Base-by-base conservation (phyloP, 495 filamentous ascomycete genomes). In the Neurospora africana region DNA sequence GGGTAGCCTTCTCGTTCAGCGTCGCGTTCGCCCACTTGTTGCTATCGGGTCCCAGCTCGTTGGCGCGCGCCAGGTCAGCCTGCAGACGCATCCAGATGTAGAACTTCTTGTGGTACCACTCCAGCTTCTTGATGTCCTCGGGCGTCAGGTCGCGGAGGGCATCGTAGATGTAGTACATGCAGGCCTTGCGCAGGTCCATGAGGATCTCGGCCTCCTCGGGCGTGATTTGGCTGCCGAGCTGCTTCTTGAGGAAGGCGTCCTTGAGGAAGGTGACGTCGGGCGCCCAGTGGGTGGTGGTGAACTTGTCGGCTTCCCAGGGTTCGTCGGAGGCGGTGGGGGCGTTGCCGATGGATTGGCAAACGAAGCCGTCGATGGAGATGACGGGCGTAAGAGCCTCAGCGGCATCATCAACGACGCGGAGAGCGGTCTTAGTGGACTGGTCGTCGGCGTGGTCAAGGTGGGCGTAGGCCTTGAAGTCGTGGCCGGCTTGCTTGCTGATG, bases 31-130 rank as follows among this genome's bases (percentile, higher is more conserved):
- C 37, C 78, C 77, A 77, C 27, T 69, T 23, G 69, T 71, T 73
- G 70, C 78, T 78, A n/a, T 73, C 43, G 0, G 77, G 78, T 0
- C 69, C 78, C 2, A 78, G 73, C 43, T 73, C 58, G 43, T 75
- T 74, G 21, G 72, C 74, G 4, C 73, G 68, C 0, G 78, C 78
- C 13, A 78, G 68, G 61, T 78, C 75, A 11, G 69, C 72, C 10
- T 80, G 78, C 15, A 76, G 71, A 10, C 71, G 35, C 78, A 80
- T 80, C 78, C 78, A 80, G n/a, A 78, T 73, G 71, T 80, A 80
- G 53, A 80, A 80, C 68, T 78, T 80, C 30, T 72, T 74, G 41
- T 78, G 74, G 36, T 77, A 72, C 75, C 74, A 72, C 40, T 74
- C 74, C 30, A 80, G 39, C 4, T 33, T 33, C 27, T 61, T 44